Base-by-base conservation (phyloP, 2,329 filamentous ascomycete genomes). In the Laburnicola sp. region DNA sequence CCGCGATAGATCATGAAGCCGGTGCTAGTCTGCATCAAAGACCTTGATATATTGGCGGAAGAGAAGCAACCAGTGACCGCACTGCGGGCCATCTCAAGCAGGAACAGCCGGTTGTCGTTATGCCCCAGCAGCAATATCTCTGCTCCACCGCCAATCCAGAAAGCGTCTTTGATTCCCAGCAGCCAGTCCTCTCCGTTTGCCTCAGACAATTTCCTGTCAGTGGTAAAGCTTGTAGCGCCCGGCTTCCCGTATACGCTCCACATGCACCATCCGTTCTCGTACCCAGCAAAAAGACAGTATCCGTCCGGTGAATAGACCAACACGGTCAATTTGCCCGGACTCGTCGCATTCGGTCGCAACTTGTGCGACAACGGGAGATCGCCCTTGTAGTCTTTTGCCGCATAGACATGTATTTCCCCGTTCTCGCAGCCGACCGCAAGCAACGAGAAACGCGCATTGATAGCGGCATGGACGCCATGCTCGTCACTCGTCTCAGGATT, bases 231-330 rank as follows among this genome's bases (percentile, higher is more conserved):
- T 61, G 85, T 90, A 48, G 88, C 91, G 10, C 91, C 87, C 2
- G 87, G 82, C 72, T 96, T 97, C 30, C 94, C 94, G 73, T 96
- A 99, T 32, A 97, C 94, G 70, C 93, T 97, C 93, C 93, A 99
- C 40, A 86, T 93, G 3, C 89, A 88, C 94, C 94, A 99, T 0
- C 94, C 95, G 51, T 87, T 86, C 64, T 94, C 87, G 66, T 93
- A 97, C 1, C 93, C 94, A 37, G 88, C 91, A 73, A 99, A 97
- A 6, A 99, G 81, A 70, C 92, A 96, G 71, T 97, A 97, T 16
- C 94, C 94, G 71, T 99, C 94, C 0, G 93, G 91, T 1, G 94
- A 97, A 76, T 96, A 99, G 53, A 77, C 85, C 58, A 99, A 74
- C 27, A 86, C 88, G 2, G 84, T 91, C 45, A 97, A 76, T 9